These are phyloP conservation scores for Sphagnurus paluster DNA, from an alignment of 1,284 basidiomycete genomes.

Conservation along the genomic window DNA sequence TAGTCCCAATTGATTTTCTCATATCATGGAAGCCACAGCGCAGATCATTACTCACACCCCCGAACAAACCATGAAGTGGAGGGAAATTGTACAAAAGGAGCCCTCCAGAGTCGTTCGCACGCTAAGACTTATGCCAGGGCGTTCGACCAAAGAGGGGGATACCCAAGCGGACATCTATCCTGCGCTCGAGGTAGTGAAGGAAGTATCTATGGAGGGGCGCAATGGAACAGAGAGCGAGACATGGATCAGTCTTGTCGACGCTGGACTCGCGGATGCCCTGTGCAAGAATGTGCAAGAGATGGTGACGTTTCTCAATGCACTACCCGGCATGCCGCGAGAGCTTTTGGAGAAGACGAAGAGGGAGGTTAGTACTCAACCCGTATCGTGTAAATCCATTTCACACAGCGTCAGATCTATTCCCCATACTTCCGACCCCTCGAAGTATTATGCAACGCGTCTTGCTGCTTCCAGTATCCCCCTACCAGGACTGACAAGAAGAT, in stretches of 20 bases:
- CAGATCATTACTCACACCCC: constrained; percentile 12
- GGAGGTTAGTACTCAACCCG: constrained; percentile 1
- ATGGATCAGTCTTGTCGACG: constrained; percentile 9
- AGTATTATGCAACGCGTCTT: constrained; percentile 8
- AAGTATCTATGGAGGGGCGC: neutral
- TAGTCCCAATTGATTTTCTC: too few relatives aligned
- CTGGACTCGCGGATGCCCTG: constrained; percentile 6
- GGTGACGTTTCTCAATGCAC: neutral
- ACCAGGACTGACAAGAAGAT: constrained; percentile 7
- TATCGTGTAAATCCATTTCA: neutral
- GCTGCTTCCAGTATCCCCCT: constrained; percentile 2
- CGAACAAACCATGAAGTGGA: constrained; percentile 10
- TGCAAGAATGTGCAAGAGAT: constrained; percentile 11
- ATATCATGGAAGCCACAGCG: constrained; percentile 1
- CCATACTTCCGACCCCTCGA: constrained; percentile 10
- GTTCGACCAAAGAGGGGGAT: constrained; percentile 6
- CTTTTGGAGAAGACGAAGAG: constrained; percentile 9
- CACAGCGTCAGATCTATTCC: constrained; percentile 6
- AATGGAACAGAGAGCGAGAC: neutral
- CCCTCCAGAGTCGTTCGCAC: constrained; percentile 6
- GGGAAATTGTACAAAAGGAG: constrained; percentile 1
- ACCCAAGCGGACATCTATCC: constrained; percentile 9
- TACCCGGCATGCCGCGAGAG: constrained; percentile 10
- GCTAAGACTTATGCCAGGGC: constrained; percentile 3
- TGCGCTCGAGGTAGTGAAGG: constrained; percentile 6